Conservation (phyloP, 768 basidiomycete genomes). For the Hygrocybe coccinea region DNA sequence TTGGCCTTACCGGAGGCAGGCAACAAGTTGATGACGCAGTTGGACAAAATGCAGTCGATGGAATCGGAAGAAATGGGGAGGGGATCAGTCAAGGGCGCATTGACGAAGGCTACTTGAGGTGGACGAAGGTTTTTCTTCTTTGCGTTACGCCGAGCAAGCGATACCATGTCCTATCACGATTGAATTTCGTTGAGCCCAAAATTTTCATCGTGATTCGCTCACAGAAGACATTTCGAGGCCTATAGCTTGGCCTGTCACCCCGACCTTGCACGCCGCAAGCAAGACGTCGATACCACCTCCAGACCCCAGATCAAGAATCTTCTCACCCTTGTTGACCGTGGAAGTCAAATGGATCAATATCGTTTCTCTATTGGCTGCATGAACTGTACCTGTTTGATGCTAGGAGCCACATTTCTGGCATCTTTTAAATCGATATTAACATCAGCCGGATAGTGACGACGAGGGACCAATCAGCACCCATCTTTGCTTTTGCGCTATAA, state of each 20-base stretch:
- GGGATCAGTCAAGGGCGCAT: slow-evolving; percentile 37
- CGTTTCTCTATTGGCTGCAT: background rate
- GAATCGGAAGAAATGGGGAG: slow-evolving; percentile 46
- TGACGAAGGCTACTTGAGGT: slow-evolving; percentile 47
- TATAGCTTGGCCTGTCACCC: slow-evolving; percentile 45
- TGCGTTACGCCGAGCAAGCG: slow-evolving; percentile 44
- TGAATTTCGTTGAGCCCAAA: background rate
- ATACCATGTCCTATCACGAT: slow-evolving; percentile 45
- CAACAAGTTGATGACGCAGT: slow-evolving; percentile 53
- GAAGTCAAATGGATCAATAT: background rate
- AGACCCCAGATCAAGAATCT: slow-evolving; percentile 52
- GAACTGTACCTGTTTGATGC: slow-evolving; percentile 38
- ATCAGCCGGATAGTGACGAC: too few species aligned
- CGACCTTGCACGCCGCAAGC: slow-evolving; percentile 47
- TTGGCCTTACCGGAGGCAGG: slow-evolving; percentile 37
- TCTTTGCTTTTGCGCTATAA: slow-evolving; percentile 31
- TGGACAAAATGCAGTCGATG: slow-evolving; percentile 54
- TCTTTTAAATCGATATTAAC: slow-evolving; percentile 15
- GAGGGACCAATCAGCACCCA: slow-evolving; percentile 15
- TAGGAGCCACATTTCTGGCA: slow-evolving; percentile 36
- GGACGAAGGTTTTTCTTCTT: slow-evolving; percentile 36
- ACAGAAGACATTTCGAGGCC: slow-evolving; percentile 52
- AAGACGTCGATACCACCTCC: slow-evolving; percentile 56
- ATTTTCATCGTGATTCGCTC: slow-evolving; percentile 9
- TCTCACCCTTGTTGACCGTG: slow-evolving; percentile 44